Percentiles rank a stretch among this genome's conserved stretches.
Evolutionary conservation across 345 rosid species (phyloP).

Genomic region (Rubroshorea leprosula): DNA sequence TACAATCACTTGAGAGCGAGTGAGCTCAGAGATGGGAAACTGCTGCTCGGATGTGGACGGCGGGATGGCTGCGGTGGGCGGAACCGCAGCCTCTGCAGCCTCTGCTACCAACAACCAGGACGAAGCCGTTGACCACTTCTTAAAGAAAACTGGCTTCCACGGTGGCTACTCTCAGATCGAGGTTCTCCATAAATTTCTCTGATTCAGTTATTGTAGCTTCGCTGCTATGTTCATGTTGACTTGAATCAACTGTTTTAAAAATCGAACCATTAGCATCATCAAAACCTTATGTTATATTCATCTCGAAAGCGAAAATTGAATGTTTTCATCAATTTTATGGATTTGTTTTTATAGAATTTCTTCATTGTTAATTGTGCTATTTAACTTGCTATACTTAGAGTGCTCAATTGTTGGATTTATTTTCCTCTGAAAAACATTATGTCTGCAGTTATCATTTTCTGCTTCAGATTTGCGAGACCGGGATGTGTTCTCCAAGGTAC

Average conservation of each 20-base stretch:
- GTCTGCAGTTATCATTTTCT: conserved; percentile 70
- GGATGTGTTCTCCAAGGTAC: too few relatives aligned
- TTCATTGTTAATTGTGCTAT: too few relatives aligned
- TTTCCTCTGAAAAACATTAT: conserved; percentile 8
- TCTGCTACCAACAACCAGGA: conserved; percentile 32
- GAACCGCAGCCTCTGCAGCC: conserved; percentile 32
- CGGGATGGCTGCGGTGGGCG: conserved; percentile 55
- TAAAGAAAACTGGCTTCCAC: conserved; percentile 59
- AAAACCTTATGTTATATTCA: too few relatives aligned
- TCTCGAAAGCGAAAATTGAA: not conserved
- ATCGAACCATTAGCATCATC: too few relatives aligned
- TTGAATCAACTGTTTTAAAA: too few relatives aligned
- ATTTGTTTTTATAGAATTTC: too few relatives aligned
- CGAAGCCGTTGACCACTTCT: conserved; percentile 65
- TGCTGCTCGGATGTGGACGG: conserved; percentile 79
- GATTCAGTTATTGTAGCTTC: too few relatives aligned
- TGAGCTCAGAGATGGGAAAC: conserved; percentile 57
- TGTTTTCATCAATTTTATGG: too few relatives aligned
- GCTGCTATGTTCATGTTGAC: too few relatives aligned
- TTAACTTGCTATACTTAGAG: too few relatives aligned
- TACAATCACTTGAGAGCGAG: too few relatives aligned
- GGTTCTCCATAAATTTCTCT: conserved; percentile 32
- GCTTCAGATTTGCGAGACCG: conserved; percentile 67
- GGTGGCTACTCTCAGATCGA: conserved; percentile 81
- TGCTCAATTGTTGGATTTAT: conserved; percentile 1